phyloP scores from a whole-genome alignment of 768 basidiomycete species.

The Podaxis sp. region DNA sequence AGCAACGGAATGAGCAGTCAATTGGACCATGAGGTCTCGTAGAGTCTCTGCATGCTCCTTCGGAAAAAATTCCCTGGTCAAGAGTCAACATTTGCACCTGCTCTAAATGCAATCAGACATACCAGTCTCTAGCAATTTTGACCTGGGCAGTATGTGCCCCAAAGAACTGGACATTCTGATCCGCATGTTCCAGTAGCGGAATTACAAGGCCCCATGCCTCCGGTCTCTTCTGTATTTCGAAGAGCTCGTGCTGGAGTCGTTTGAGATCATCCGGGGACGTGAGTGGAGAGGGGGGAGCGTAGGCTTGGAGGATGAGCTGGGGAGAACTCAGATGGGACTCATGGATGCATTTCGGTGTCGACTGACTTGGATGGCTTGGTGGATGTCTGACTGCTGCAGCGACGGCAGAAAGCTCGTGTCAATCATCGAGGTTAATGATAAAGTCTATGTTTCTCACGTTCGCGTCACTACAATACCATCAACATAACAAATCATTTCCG shows the following conservation, averaged over 20 bases:
- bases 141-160: conserved; percentile 93
- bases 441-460: conserved; percentile 13
- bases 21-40: conserved; percentile 65
- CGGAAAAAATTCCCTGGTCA: conserved; percentile 72
- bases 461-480: not conserved
- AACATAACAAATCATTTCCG: not conserved
- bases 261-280: conserved; percentile 61
- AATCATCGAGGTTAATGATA: conserved; percentile 23
- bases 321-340: conserved; percentile 11
- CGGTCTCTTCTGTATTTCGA: conserved; percentile 71
- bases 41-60: conserved; percentile 55
- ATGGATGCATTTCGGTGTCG: conserved; percentile 23
- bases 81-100: conserved; percentile 11
- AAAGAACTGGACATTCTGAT: conserved; percentile 90
- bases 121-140: conserved; percentile 95
- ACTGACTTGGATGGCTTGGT: conserved; percentile 62
- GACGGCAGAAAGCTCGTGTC: conserved; percentile 50
- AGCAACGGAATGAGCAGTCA: conserved; percentile 65
- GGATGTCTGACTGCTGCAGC: conserved; percentile 50
- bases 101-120: conserved; percentile 22
- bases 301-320: conserved; percentile 71
- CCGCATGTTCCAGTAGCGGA: conserved; percentile 67
- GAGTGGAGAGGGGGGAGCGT: conserved; percentile 47
- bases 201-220: conserved; percentile 86
- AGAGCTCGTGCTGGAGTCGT: conserved; percentile 68